Evolutionary conservation across 2,329 filamentous ascomycete species (phyloP), one percentile per base, ranked within the genome.

Genomic region (Coleophoma crateriformis): DNA sequence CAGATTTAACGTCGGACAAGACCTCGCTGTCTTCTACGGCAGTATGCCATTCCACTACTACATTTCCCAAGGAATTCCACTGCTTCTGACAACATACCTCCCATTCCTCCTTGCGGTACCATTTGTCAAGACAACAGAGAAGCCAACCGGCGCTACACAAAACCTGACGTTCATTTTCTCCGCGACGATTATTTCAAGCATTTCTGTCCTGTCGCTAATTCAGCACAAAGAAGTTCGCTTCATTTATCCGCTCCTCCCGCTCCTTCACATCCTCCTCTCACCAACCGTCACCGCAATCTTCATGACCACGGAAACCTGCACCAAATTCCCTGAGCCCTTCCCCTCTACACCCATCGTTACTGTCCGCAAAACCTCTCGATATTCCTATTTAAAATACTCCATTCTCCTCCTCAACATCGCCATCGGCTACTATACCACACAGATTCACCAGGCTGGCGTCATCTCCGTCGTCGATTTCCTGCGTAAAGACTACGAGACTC

Each of bases 181-280:
- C 77, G 34, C 70, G 91, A 73, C 81, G 7, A 75, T 85, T 39
- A 54, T 84, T 48, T 67, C 81, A 32, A 87, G 85, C 50, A 70
- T 87, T 10, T 64, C 71, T 1, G 67, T 74, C 2, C 77, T 97
- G 33, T 95, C 89, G 1, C 64, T 88, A 43, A 88, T 97, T 57
- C 84, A 90, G 1, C 94, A 99, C 71, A 99, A 99, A 67, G 94
- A 99, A 75, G 88, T 96, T 59, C 89, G 94, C 61, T 99, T 99
- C 72, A 88, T 97, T 58, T 96, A 95, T 62, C 92, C 94, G 1
- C 78, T 99, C 15, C 78, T 97, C 2, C 92, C 94, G 1, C 78
- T 85, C n/a, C 77, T 99, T 7, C 89, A 94, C 64, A 72, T 96
- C 54, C 73, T 97, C 37, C 82, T 88, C 1, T 89, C 90, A 0